Conservation (phyloP, 768 basidiomycete genomes). For the Termitomyces sp. region DNA sequence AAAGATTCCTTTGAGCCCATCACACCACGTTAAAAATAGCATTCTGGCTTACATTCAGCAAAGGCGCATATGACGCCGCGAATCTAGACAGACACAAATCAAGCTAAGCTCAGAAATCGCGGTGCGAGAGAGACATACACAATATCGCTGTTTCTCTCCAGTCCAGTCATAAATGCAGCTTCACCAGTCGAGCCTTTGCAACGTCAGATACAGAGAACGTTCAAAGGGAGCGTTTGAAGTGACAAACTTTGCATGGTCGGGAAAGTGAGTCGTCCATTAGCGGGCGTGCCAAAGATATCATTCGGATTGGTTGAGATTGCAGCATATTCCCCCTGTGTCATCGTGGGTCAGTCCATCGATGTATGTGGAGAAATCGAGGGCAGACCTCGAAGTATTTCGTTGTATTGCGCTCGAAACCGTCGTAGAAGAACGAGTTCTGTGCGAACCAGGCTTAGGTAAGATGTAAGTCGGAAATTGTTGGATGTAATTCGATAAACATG, state of each 20-base stretch:
- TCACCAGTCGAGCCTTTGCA: slow-evolving; percentile 40
- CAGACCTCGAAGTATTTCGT: slow-evolving; percentile 42
- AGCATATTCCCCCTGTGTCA: slow-evolving; percentile 46
- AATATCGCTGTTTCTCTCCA: slow-evolving; percentile 38
- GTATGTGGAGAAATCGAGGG: neutral
- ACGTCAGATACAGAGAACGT: neutral
- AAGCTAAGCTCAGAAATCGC: neutral
- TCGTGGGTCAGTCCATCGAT: neutral
- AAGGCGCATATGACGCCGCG: slow-evolving; percentile 48
- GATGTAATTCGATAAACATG: neutral
- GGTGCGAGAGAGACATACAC: slow-evolving; percentile 18
- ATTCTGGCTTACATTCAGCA: slow-evolving; percentile 31
- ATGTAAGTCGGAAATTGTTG: neutral
- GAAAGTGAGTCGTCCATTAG: slow-evolving; percentile 38
- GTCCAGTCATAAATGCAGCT: slow-evolving; percentile 59
- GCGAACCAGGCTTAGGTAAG: slow-evolving; percentile 26
- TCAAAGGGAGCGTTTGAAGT: neutral
- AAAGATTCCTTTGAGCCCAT: neutral
- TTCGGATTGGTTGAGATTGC: slow-evolving; percentile 41
- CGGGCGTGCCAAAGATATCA: slow-evolving; percentile 35
- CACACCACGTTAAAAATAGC: neutral
- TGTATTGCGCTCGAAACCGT: slow-evolving; percentile 37
- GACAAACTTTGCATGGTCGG: slow-evolving; percentile 46
- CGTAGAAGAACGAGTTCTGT: slow-evolving; percentile 29
- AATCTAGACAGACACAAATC: slow-evolving; percentile 17